Evolutionary conservation across 2,329 filamentous ascomycete species (phyloP).

Genomic region (Tolypocladium inflatum): DNA sequence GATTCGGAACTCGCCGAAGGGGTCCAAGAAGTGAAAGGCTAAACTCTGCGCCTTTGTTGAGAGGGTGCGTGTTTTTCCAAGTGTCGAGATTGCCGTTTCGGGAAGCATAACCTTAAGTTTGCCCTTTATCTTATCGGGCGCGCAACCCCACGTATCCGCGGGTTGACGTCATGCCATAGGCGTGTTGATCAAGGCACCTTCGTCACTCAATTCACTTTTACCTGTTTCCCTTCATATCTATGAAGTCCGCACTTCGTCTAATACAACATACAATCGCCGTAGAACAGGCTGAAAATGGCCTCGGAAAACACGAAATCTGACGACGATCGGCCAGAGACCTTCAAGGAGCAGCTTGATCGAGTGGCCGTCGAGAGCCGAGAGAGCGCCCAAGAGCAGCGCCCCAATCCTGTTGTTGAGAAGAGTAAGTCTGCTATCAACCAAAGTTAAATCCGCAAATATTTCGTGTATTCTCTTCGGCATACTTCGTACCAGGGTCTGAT

Average conservation of each 20-base stretch:
- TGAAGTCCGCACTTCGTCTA: neutral
- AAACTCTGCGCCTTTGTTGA: neutral
- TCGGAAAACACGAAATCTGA: neutral
- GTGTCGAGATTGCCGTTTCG: neutral
- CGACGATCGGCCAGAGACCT: slow-evolving; percentile 15
- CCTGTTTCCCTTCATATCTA: neutral
- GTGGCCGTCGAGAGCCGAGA: slow-evolving; percentile 25
- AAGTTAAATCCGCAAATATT: too few species aligned
- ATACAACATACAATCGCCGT: neutral
- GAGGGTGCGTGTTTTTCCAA: neutral
- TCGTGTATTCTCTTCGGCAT: too few species aligned
- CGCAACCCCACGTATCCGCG: neutral
- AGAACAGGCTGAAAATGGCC: slow-evolving; percentile 3
- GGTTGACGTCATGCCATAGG: neutral
- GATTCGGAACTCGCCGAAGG: neutral
- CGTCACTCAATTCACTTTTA: neutral
- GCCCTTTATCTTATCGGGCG: slow-evolving; percentile 1
- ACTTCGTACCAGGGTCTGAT: neutral
- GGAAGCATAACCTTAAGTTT: neutral
- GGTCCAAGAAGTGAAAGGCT: neutral
- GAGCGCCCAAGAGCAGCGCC: slow-evolving; percentile 13
- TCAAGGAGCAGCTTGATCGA: slow-evolving; percentile 35
- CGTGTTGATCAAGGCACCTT: neutral
- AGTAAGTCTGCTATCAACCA: slow-evolving; percentile 18
- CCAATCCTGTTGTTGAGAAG: slow-evolving; percentile 32